Base-by-base conservation (phyloP, 345 rosid genomes). In the Turritis glabra region DNA sequence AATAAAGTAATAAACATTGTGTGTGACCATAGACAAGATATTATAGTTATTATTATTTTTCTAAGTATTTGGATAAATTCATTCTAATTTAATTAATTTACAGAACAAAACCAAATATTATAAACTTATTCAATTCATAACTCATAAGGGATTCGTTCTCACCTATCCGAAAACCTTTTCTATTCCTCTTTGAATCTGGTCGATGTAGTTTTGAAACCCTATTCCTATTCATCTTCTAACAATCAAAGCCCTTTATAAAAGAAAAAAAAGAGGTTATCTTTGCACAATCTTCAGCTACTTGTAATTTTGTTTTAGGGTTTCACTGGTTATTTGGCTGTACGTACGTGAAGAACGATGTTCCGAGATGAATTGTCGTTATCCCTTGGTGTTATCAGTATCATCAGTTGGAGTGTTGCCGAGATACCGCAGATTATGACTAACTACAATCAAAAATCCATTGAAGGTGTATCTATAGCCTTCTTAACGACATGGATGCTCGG, bases 341-440 rank as follows among this genome's bases (percentile, higher is more conserved):
- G 11, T 59, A 30, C 21, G 65, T 11, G 71, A 53, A 46, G 68
- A 69, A 11, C n/a, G 37, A 64, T 71, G 80, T 37, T 77, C 11
- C 55, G 73, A 76, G 84, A 88, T 72, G 82, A 58, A 1, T 52
- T 84, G 2, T 87, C 96, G 0, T 61, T 89, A 40, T 58, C 59
- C 0, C 80, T 92, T 60, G 97, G 96, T 38, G 29, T 87, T 59
- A 40, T 84, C 11, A 92, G 97, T 71, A 90, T 92, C n/a, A 37
- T 84, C 27, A 85, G 89, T 59, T 92, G 97, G 97, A 85, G 88
- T 15, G 82, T 89, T 4, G 97, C 97, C 0, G 96, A 92, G 76
- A 56, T 92, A 35, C 97, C 97, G 15, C 97, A 92, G 78, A 85
- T 88, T 74, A 41, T 89, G 64, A 89, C 93, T 38, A 89, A 85